phyloP scores from a whole-genome alignment of 2,329 filamentous ascomycete species.

The Cordyceps farinosa region DNA sequence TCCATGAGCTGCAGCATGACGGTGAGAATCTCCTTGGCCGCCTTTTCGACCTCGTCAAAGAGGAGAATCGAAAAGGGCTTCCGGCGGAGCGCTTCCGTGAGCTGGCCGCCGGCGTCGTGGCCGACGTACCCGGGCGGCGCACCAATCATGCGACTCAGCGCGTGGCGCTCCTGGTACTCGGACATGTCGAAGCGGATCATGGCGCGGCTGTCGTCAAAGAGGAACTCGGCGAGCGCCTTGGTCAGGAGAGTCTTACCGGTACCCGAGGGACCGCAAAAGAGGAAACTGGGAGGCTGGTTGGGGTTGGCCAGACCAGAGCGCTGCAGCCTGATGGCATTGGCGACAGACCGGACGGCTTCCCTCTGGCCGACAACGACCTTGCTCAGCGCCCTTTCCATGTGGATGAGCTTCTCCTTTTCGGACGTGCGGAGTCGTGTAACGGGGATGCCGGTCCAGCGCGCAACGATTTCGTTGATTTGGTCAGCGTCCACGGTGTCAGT shows the following conservation, averaged over 20 bases:
- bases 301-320: slow-evolving; percentile 92
- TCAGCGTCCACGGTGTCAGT: slow-evolving; percentile 94
- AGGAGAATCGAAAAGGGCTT: slow-evolving; percentile 96
- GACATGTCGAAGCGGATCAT: slow-evolving; percentile 99
- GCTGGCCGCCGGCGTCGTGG: slow-evolving; percentile 90
- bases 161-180: slow-evolving; percentile 96
- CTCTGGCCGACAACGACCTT: slow-evolving; percentile 89
- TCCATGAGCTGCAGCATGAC: slow-evolving; percentile 99
- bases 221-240: slow-evolving; percentile 94
- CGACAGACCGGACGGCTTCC: slow-evolving; percentile 88
- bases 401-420: slow-evolving; percentile 96
- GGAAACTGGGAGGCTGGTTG: slow-evolving; percentile 94
- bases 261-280: slow-evolving; percentile 97
- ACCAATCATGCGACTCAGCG: slow-evolving; percentile 94
- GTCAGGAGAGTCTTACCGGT: slow-evolving; percentile 97
- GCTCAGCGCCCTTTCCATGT: slow-evolving; percentile 86
- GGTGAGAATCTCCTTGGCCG: slow-evolving; percentile 93
- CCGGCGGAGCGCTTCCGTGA: slow-evolving; percentile 89
- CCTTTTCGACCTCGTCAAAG: slow-evolving; percentile 98
- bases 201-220: slow-evolving; percentile 93
- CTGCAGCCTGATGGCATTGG: slow-evolving; percentile 93
- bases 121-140: slow-evolving; percentile 96
- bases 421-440: slow-evolving; percentile 90
- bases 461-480: slow-evolving; percentile 98
- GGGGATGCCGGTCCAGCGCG: slow-evolving; percentile 96